Base-by-base conservation (phyloP, 1,284 basidiomycete species). In the Marasmius sp. region DNA sequence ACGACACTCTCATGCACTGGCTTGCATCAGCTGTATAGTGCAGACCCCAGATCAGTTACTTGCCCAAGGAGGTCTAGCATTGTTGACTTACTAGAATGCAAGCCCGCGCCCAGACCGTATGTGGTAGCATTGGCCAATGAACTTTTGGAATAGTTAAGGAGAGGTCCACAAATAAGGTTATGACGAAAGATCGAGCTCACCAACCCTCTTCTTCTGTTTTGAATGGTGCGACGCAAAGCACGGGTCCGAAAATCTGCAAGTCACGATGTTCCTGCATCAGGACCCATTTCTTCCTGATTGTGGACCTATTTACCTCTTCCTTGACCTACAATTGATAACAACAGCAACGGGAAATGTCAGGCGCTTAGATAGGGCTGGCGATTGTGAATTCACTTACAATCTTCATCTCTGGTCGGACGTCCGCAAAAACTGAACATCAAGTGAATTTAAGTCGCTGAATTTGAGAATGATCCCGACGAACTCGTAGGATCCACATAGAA, bases 1-100 rank as follows among this genome's bases (percentile, higher is more conserved):
- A 84, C 2, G 93, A 87, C 45, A 97, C 91, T 41, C 95, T 84
- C 82, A 93, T 91, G 70, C 91, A 93, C 74, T 96, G 94, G 66
- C 84, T 86, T n/a, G 89, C 89, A 76, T 96, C 92, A 71, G 83
- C 90, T 92, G 27, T 27, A 27, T 27, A 67, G 41, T 38, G 33
- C 37, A 56, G 1, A 54, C 50, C 48, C 2, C 34, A 49, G 41
- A 54, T 43, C 34, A 43, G 34, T 37, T 36, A 53, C 58, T 54
- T 56, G 39, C 18, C 34, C 22, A 20, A 45, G 49, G 37, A 48
- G 38, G 52, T 37, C 53, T 41, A 18, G 27, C 36, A 57, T 36
- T 56, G 37, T 37, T 49, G 34, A 75, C 85, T 65, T 72, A 92
- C 91, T 92, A 37, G 94, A 95, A 75, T 96, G 93, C 12, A 64